Evolutionary conservation across 163 green algal genomes (phyloP), one percentile per base, ranked within the genome.

Genomic region (Chlorella variabilis): DNA sequence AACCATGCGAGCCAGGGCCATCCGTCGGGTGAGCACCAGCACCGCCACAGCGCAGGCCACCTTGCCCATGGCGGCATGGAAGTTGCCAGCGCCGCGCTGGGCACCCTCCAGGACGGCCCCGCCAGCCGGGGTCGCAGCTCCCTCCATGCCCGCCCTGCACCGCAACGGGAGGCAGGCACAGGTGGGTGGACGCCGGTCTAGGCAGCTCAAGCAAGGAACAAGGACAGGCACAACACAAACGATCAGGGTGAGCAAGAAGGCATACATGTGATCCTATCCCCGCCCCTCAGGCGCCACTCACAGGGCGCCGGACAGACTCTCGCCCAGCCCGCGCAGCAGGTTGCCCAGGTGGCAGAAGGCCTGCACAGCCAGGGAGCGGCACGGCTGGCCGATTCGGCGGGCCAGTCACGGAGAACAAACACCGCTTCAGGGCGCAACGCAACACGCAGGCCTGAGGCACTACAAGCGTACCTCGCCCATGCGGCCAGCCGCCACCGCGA

Each of bases 281-380:
- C n/a, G n/a, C n/a, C n/a, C n/a, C n/a, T n/a, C n/a, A n/a, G n/a
- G 15, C 39, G 15, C 11, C 0, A 33, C 70, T 65, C 70, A 77
- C 70, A 77, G 70, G 1, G 70, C 33, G 20, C 4, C 27, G 18
- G 45, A 27, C 45, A 77, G 70, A 31, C 36, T 77, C 48, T 77
- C 70, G 18, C 70, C 48, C 45, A 77, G 45, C 1, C 70, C 70
- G 17, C 70, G 20, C 27, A 77, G 48, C 17, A 66, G 25, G 70
- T 77, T 77, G 45, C 70, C 70, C 70, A 77, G 70, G 70, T 77
- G 70, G 48, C 70, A 77, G 70, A 63, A 65, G 31, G 68, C 68
- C 70, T 77, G 70, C 31, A 56, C 13, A 73, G 21, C 21, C 39
- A 29, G 31, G 29, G 61, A 4, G 11, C 18, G 31, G 7, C 27